Base-by-base conservation (phyloP, 768 basidiomycete genomes). In the Kwoniella heveanensis region DNA sequence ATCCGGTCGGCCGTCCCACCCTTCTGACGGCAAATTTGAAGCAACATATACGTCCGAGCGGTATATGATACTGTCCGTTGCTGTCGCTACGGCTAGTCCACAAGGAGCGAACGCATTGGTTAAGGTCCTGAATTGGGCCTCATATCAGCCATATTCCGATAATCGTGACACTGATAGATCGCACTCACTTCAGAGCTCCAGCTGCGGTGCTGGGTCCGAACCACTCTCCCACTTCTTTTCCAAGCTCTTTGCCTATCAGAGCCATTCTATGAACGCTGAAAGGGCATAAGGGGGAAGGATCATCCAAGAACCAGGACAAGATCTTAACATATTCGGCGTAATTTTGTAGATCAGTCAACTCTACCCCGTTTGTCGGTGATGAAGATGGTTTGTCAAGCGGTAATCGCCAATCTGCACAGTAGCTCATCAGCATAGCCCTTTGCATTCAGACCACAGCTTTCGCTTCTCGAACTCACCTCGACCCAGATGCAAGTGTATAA, bases 181-280 rank as follows among this genome's bases (percentile, higher is more conserved):
- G 1, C 13, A 77, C 84, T 60, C 75, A 91, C 90, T 90, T 92
- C 82, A 98, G 90, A 12, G 92, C 94, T 37, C 94, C 93, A 8
- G 94, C 93, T n/a, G 95, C 96, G 0, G 91, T 92, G 75, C 91
- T 94, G 0, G 95, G 95, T 0, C 95, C 95, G 73, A 98, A 98
- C 95, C 95, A 98, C 79, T 92, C 90, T 0, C 95, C 95, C 0
- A 97, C 90, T 68, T 92, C 91, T 65, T 91, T 97, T 13, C 95
- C 95, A 1, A 97, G 85, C 70, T 93, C 89, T 76, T 97, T 94
- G 0, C 95, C 95, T 0, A 93, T 89, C 22, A 93, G 82, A 0
- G 94, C 94, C 89, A 99, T 96, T 51, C 92, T 86, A 80, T 99
- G 95, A 7, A 99, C 91, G 68, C 90, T 90, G 77, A 99, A 99